phyloP scores from a whole-genome alignment of 805 yeast species.

The Barnettozyma sp. region DNA sequence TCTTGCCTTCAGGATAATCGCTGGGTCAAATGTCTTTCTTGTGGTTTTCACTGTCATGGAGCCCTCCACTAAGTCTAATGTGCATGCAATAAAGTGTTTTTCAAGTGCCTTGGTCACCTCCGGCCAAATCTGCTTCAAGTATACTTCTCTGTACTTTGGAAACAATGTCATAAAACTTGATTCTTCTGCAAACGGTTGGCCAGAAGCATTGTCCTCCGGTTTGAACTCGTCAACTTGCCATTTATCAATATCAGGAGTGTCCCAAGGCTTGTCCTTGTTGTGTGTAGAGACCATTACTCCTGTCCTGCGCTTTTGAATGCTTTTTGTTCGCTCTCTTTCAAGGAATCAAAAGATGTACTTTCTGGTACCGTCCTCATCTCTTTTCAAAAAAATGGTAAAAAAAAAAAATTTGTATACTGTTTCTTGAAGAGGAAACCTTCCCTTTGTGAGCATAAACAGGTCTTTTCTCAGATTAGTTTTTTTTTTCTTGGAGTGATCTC shows the following conservation, averaged over 20 bases:
- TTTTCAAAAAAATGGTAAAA: too few species aligned
- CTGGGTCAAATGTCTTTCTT: slow-evolving; percentile 92
- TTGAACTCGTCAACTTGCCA: slow-evolving; percentile 87
- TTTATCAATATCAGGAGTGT: slow-evolving; percentile 87
- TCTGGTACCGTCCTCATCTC: too few species aligned
- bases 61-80: slow-evolving; percentile 87
- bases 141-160: slow-evolving; percentile 93
- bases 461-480: background rate
- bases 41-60: slow-evolving; percentile 97
- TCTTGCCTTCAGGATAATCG: slow-evolving; percentile 86
- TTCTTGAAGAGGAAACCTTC: background rate
- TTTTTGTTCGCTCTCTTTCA: too few species aligned
- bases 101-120: slow-evolving; percentile 82
- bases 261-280: slow-evolving; percentile 97
- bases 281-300: slow-evolving; percentile 78
- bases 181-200: slow-evolving; percentile 90
- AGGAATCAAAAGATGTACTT: too few species aligned
- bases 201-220: slow-evolving; percentile 82
- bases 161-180: slow-evolving; percentile 90
- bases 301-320: too few species aligned
- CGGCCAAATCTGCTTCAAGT: slow-evolving; percentile 84
- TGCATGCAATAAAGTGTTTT: slow-evolving; percentile 70
- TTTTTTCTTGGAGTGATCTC: background rate
- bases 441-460: background rate
- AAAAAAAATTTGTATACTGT: background rate